Conservation (phyloP, 306 rosid genomes). For the Trifolium dubium region DNA sequence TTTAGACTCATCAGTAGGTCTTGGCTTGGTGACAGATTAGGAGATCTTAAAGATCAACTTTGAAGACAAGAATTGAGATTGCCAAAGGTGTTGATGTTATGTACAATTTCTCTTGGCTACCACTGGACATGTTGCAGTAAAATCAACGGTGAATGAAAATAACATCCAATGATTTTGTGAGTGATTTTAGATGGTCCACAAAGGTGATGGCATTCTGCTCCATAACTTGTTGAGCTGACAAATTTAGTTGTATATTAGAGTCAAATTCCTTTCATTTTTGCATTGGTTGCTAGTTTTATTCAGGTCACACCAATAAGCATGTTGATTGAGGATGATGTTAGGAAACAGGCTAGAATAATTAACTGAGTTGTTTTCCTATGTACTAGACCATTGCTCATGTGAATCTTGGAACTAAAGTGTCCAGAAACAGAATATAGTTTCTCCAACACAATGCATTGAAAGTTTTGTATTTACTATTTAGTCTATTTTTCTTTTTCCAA, state of each 20-base stretch:
- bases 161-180: not conserved
- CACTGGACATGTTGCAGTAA: not conserved
- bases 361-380: slow-evolving; percentile 21
- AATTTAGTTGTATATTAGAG: slow-evolving; percentile 22
- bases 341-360: slow-evolving; percentile 33
- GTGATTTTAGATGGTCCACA: not conserved
- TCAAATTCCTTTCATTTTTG: slow-evolving; percentile 33
- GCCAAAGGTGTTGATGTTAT: not conserved
- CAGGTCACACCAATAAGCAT: slow-evolving; percentile 12
- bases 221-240: slow-evolving; percentile 27
- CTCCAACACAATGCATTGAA: not conserved
- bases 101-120: not conserved
- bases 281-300: slow-evolving; percentile 26
- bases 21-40: slow-evolving; percentile 48
- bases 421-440: not conserved
- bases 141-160: not conserved
- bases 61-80: slow-evolving; percentile 39
- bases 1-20: not conserved
- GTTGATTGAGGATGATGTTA: slow-evolving; percentile 22
- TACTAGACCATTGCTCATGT: slow-evolving; percentile 32
- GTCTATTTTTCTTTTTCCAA: not conserved
- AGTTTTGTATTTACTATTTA: not conserved
- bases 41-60: slow-evolving; percentile 48
- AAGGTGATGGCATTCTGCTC: slow-evolving; percentile 6
- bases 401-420: not conserved